Conservation (phyloP, 164 flowering plant species). For the Sedum album region DNA sequence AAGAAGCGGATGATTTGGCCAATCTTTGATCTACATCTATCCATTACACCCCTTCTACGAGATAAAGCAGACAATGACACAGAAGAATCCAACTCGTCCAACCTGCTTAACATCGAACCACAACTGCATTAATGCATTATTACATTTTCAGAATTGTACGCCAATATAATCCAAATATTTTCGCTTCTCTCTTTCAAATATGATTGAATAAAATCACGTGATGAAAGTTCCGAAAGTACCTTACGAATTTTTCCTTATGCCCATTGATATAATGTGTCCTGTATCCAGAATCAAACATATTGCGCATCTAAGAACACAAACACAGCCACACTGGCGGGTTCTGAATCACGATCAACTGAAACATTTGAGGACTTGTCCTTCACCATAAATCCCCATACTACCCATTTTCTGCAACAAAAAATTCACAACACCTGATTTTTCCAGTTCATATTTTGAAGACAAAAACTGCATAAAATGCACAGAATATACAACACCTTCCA, state of each 20-base stretch:
- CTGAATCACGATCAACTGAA: neutral
- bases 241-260: constrained; percentile 57
- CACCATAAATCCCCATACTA: neutral
- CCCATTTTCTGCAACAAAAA: neutral
- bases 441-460: too few species aligned
- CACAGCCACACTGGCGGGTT: neutral
- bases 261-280: constrained; percentile 53
- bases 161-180: neutral
- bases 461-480: too few species aligned
- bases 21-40: neutral
- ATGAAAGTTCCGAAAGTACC: constrained; percentile 23
- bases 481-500: neutral
- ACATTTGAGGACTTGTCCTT: neutral
- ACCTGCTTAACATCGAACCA: constrained; percentile 25
- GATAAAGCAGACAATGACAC: constrained; percentile 10
- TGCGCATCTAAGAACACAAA: constrained; percentile 14
- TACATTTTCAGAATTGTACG: neutral
- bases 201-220: neutral
- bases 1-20: neutral
- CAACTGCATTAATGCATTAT: neutral
- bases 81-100: constrained; percentile 76
- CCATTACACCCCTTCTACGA: constrained; percentile 4
- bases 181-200: neutral
- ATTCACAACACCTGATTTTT: neutral
- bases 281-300: constrained; percentile 59